Percentiles rank a stretch among this genome's conserved stretches.
These are phyloP conservation scores for Chaetomium globosum DNA, from an alignment of 2,329 filamentous ascomycete genomes.

Conservation along the genomic window DNA sequence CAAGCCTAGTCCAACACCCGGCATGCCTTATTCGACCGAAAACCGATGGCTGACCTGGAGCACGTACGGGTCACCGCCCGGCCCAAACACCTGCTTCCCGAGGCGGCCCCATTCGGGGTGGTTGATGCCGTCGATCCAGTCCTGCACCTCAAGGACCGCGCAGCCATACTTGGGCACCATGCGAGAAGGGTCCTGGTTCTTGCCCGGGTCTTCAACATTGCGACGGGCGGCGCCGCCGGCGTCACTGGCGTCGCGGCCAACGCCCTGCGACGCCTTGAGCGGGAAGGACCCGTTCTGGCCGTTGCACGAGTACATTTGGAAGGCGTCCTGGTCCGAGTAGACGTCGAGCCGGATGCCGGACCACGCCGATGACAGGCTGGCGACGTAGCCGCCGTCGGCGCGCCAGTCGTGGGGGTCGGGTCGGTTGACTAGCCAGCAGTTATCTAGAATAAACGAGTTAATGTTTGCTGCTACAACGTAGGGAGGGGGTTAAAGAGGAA, in stretches of 20 bases:
- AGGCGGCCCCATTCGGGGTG: constrained; percentile 81
- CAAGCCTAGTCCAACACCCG: not conserved
- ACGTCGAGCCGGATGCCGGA: constrained; percentile 84
- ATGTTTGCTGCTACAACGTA: not conserved
- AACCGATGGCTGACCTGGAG: constrained; percentile 65
- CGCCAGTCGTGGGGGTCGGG: constrained; percentile 66
- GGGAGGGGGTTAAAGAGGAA: not conserved
- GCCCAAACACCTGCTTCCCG: constrained; percentile 61
- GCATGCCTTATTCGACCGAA: constrained; percentile 47
- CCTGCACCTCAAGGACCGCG: constrained; percentile 87
- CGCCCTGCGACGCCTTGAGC: constrained; percentile 70
- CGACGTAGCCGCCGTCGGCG: constrained; percentile 56
- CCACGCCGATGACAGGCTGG: constrained; percentile 70
- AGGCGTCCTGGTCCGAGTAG: constrained; percentile 79
- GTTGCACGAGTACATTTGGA: constrained; percentile 86
- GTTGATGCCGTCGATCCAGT: constrained; percentile 93
- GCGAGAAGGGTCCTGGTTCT: constrained; percentile 45
- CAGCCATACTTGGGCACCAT: constrained; percentile 77
- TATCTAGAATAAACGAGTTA: constrained; percentile 51
- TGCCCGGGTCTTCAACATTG: not conserved
- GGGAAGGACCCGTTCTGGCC: constrained; percentile 71
- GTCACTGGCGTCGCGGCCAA: not conserved
- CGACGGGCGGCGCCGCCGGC: not conserved
- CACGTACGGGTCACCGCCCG: constrained; percentile 63
- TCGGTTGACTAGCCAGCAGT: constrained; percentile 70